Evolutionary conservation across 169 alveolate genomes (phyloP).

Genomic region (Plasmodium berghei): DNA sequence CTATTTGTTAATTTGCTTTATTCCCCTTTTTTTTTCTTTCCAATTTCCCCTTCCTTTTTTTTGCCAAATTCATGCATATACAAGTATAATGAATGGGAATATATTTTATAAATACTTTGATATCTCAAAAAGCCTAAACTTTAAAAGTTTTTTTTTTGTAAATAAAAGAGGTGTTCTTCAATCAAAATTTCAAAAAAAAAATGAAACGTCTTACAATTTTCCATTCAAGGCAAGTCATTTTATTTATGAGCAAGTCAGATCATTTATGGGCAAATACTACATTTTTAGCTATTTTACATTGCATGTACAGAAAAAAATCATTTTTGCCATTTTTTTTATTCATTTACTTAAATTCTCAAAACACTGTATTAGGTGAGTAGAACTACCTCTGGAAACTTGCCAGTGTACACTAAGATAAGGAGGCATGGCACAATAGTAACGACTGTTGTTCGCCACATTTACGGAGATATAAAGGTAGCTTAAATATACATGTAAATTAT

Average conservation of each 20-base stretch:
- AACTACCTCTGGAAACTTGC: slow-evolving; percentile 89
- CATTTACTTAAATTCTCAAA: no score
- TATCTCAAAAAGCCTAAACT: slow-evolving; percentile 7
- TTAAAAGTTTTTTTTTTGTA: slow-evolving; percentile 5
- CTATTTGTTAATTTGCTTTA: neutral
- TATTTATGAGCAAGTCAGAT: neutral
- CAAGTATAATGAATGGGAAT: slow-evolving; percentile 28
- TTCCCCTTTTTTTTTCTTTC: neutral
- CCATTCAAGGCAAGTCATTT: slow-evolving; percentile 82
- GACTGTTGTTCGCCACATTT: slow-evolving; percentile 86
- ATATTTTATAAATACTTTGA: slow-evolving; percentile 12
- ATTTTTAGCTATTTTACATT: neutral
- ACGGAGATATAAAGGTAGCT: slow-evolving; percentile 86
- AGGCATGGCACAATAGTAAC: slow-evolving; percentile 90
- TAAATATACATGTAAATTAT: slow-evolving; percentile 35
- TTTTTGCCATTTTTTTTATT: neutral
- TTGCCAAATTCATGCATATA: neutral
- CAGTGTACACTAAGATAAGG: slow-evolving; percentile 87
- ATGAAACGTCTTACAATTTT: slow-evolving; percentile 76
- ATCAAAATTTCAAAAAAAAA: slow-evolving; percentile 81
- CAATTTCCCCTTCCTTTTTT: neutral
- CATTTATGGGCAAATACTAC: neutral
- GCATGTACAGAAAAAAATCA: neutral
- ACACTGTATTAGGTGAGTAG: slow-evolving; percentile 82
- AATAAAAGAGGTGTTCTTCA: slow-evolving; percentile 81